Evolutionary conservation across 2,329 filamentous ascomycete genomes (phyloP), one percentile per base, ranked within the genome.

Genomic region (Sordariomycetes sp.): DNA sequence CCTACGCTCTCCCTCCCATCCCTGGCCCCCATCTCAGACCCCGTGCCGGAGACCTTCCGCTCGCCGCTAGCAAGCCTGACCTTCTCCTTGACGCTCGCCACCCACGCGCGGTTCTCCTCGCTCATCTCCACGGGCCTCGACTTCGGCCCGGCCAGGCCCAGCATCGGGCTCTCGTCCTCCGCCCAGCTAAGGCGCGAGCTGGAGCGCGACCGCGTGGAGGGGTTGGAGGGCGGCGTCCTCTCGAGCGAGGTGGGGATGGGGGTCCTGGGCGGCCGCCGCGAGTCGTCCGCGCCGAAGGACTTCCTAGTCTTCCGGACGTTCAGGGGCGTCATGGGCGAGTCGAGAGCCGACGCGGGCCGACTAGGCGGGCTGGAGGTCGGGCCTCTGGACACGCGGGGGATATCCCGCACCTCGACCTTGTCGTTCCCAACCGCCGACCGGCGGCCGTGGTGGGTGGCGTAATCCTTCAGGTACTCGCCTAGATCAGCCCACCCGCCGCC

Each of bases 401-500:
- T 62, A 62, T 83, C 81, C 61, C 76, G 78, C 24, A 87, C 75
- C 65, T 87, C 83, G 10, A 87, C 77, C 66, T 79, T 81, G 59
- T 78, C 74, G 54, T 78, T 76, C 12, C 69, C 68, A 34, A 68
- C 66, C 60, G 74, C 70, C 56, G 81, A 81, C 50, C 82, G 85
- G n/a, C 89, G 86, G 51, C 89, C 89, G 69, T 99, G 94, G 68
- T 99, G 94, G 60, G 86, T 85, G 8, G 91, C 92, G 66, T 97
- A 99, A 70, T 96, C 90, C 64, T 91, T 88, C 50, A 99, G 79
- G 67, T 97, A 99, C 70, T 97, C 94, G 43, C 89, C 93, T 22
- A 99, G 77, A 70, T 99, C 94, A 16, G 92, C 91, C 94, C 94
- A 99, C n/a, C 94, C 94, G 60, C 94, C 94, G 14, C 94, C 94